These are phyloP conservation scores for Heliamphora pulchella DNA, from an alignment of 179 eudicot species.

Conservation along the genomic window DNA sequence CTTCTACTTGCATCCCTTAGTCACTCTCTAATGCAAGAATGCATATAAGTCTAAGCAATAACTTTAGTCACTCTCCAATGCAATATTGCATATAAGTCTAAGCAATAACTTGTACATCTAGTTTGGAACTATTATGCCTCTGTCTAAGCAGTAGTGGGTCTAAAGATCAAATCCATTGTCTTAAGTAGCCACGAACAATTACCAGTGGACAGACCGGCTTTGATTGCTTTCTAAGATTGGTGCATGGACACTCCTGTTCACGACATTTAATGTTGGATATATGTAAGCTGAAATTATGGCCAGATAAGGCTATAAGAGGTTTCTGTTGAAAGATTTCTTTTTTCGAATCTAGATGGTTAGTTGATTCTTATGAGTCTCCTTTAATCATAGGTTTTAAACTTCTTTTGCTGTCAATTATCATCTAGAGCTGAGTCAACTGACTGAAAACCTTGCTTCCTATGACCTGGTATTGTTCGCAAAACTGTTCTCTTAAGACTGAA, in stretches of 20 bases:
- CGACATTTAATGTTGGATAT: too few species aligned
- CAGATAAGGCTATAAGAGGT: too few species aligned
- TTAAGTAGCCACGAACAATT: background rate
- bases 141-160: background rate
- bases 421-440: background rate
- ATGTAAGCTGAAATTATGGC: too few species aligned
- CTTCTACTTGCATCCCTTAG: too few species aligned
- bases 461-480: background rate
- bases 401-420: background rate
- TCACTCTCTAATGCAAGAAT: too few species aligned
- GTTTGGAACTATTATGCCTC: background rate
- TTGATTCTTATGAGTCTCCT: background rate
- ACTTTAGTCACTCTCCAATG: too few species aligned
- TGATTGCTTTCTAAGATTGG: constrained; percentile 7
- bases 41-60: too few species aligned
- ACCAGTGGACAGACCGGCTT: background rate
- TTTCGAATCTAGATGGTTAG: background rate
- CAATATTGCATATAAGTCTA: too few species aligned
- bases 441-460: background rate
- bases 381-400: background rate
- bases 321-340: background rate
- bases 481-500: background rate
- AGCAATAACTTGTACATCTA: background rate
- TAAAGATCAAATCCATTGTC: background rate
- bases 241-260: background rate